Conservation (phyloP, 129 eudicot genomes). For the Pittosporum tobira region DNA sequence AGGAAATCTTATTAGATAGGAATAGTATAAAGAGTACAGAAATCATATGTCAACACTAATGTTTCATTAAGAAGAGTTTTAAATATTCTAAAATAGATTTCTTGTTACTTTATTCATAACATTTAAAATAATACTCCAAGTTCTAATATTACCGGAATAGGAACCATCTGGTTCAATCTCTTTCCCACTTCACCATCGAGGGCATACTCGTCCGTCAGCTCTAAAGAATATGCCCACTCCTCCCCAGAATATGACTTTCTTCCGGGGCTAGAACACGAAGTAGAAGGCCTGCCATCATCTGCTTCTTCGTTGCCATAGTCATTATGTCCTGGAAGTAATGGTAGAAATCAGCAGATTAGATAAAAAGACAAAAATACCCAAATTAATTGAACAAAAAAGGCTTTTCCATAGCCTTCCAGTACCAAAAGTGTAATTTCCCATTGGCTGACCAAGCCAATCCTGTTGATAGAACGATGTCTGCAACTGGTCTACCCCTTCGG, state of each 20-base stretch:
- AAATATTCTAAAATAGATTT: background rate
- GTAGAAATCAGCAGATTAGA: slow-evolving; percentile 14
- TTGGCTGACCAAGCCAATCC: slow-evolving; percentile 47
- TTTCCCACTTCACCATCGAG: slow-evolving; percentile 79
- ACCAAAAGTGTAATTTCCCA: slow-evolving; percentile 58
- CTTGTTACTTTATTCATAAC: background rate
- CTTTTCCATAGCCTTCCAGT: slow-evolving; percentile 11
- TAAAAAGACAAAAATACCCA: slow-evolving; percentile 9
- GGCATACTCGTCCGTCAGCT: slow-evolving; percentile 51
- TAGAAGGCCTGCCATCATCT: slow-evolving; percentile 34
- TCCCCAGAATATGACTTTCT: slow-evolving; percentile 37
- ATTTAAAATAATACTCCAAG: slow-evolving; percentile 8
- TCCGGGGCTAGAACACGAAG: slow-evolving; percentile 52
- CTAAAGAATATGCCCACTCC: slow-evolving; percentile 58
- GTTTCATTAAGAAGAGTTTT: background rate
- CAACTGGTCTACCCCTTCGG: slow-evolving; percentile 34
- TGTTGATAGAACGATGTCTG: slow-evolving; percentile 47
- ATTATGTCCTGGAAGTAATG: slow-evolving; percentile 29
- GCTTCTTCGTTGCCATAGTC: slow-evolving; percentile 35
- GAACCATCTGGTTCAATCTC: slow-evolving; percentile 72
- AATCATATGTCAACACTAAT: background rate
- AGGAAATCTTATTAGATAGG: too few species aligned
- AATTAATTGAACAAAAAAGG: slow-evolving; percentile 5
- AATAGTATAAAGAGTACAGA: too few species aligned
- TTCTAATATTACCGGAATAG: slow-evolving; percentile 63